These are phyloP conservation scores for Lepidium sativum DNA, from an alignment of 345 rosid genomes.

Conservation along the genomic window DNA sequence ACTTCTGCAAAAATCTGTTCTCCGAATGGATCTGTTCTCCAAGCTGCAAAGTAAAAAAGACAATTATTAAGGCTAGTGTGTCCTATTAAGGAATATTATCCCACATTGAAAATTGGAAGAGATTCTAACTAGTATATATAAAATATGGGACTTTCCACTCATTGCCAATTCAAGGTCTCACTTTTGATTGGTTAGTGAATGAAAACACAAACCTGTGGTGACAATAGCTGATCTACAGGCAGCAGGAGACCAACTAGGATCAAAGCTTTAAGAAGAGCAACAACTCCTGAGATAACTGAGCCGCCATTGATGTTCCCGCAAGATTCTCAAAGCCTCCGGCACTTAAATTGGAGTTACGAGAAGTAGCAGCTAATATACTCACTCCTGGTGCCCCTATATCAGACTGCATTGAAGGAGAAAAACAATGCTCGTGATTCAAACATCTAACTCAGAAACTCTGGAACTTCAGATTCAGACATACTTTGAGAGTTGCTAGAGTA, in stretches of 20 bases:
- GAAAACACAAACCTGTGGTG: conserved; percentile 33
- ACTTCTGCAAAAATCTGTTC: conserved; percentile 39
- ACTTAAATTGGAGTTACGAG: neutral
- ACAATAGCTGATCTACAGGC: conserved; percentile 42
- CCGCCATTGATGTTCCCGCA: conserved; percentile 38
- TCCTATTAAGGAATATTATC: too few relatives aligned
- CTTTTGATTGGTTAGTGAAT: neutral
- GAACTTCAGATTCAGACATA: neutral
- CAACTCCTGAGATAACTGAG: conserved; percentile 33
- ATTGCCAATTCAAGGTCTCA: neutral
- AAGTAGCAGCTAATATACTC: conserved; percentile 31
- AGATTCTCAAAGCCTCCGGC: conserved; percentile 6
- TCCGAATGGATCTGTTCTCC: conserved; percentile 34
- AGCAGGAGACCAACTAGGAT: conserved; percentile 40
- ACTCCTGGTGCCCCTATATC: conserved; percentile 42
- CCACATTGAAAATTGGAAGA: too few relatives aligned
- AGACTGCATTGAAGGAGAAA: conserved; percentile 16
- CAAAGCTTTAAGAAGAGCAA: conserved; percentile 32
- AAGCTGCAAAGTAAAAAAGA: conserved; percentile 16
- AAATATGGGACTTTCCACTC: too few relatives aligned
- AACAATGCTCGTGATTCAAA: neutral
- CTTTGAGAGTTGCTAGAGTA: conserved; percentile 13
- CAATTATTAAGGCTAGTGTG: neutral
- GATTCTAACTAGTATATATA: too few relatives aligned
- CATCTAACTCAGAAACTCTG: neutral